phyloP scores from a whole-genome alignment of 176 grass and related monocot genomes.

The Phragmites australis region DNA sequence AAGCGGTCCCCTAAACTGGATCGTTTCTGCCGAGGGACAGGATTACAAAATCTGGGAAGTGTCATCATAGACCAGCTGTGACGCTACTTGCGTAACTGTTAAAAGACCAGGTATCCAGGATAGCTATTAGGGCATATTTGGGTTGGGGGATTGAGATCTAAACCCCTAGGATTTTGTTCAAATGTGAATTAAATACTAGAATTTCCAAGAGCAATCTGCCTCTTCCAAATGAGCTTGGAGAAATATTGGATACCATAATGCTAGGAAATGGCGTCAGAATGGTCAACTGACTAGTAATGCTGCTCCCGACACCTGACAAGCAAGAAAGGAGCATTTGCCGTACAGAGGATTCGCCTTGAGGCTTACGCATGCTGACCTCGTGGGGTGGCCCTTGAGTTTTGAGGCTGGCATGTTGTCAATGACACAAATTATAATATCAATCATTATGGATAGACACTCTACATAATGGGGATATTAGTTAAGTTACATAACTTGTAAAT shows the following conservation, averaged over 20 bases:
- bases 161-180: slow-evolving; percentile 1
- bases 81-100: slow-evolving; percentile 1
- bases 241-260: slow-evolving; percentile 9
- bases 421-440: too few relatives aligned
- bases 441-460: too few relatives aligned
- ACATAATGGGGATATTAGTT: too few relatives aligned
- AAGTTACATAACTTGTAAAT: too few relatives aligned
- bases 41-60: slow-evolving; percentile 89
- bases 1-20: slow-evolving; percentile 58
- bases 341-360: neutral
- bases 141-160: neutral
- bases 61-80: slow-evolving; percentile 24
- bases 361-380: too few relatives aligned
- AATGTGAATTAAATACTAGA: neutral
- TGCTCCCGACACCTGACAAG: neutral
- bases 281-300: neutral
- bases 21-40: slow-evolving; percentile 63
- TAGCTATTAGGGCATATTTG: neutral
- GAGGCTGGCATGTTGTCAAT: too few relatives aligned
- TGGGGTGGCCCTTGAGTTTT: too few relatives aligned
- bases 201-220: neutral
- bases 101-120: neutral
- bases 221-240: neutral
- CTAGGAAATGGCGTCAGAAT: slow-evolving; percentile 29
- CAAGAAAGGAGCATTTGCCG: slow-evolving; percentile 6